Base-by-base conservation (phyloP, 1,284 basidiomycete genomes). In the Cutaneotrichosporon dermatis region DNA sequence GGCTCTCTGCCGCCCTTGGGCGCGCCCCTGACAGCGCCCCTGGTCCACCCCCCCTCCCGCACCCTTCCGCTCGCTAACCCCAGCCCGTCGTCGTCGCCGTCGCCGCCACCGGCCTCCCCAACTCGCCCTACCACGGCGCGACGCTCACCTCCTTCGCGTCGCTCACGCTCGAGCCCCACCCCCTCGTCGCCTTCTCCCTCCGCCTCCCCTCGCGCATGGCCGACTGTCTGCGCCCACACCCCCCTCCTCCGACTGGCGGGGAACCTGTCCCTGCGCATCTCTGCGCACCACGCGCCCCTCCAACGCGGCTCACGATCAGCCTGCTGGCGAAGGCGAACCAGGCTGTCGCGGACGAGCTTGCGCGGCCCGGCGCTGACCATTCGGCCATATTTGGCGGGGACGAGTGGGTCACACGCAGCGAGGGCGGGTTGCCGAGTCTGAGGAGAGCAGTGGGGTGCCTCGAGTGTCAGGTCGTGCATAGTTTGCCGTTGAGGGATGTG, bases 131-230 rank as follows among this genome's bases (percentile, higher is more conserved):
- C 55, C 92, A 95, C 75, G 92, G 92, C 63, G 90, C 91, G 44
- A 95, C 92, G 0, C 82, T 96, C 44, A 94, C 92, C 5, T 94
- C 92, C 0, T 91, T 95, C 74, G 86, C 90, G 34, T 92, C 90
- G n/a, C 86, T 95, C 67, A 86, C 92, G 1, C 84, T 96, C 79
- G 85, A 90, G 67, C 92, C 92, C 2, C 80, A 86, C 66, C 91
- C 92, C 0, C 83, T 95, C 60, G 84, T 96, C 64, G 84, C 90
- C 0, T 95, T 95, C 76, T 88, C 90, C 10, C 82, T 95, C 11
- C 86, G 90, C 36, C 82, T 92, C n/a, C 92, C 92, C 3, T 93
- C 90, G 0, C 83, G 90, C 7, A 88, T 94, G 83, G 90, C 90
- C 2, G 73, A 82, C 80, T 49, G 81, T 83, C 34, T 84, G 84